Base-by-base conservation (phyloP, 1,139 yeast genomes). In the Taphrina populina region DNA sequence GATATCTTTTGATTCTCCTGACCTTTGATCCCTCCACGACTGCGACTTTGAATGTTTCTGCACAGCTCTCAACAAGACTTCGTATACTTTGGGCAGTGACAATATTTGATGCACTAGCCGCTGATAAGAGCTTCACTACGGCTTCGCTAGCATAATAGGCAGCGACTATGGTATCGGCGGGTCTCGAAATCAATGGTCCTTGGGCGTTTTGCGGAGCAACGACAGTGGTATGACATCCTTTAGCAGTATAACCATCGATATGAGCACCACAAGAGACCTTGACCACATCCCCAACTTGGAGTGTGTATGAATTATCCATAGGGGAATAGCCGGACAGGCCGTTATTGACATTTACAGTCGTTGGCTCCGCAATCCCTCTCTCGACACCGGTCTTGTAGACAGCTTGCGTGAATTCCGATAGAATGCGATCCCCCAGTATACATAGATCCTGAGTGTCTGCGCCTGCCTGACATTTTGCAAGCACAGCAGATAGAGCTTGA, bases 11-110 rank as follows among this genome's bases (percentile, higher is more conserved):
- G 60, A 90, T 77, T 69, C 96, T 79, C 73, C 98, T 83, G 39
- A 92, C 85, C 68, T 88, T 83, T 37, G 96, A 85, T 0, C 96
- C 95, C 40, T 97, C 97, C 37, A 85, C 86, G 59, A 92, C 88
- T 56, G 76, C 76, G 74, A 95, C 88, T 69, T 84, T 81, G 73
- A 82, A 92, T 1, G 84, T 76, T 60, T 77, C 77, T 21, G 96
- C 97, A 66, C 92, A 77, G 20, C 81, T 76, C 67, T 92, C 95
- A 23, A 88, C 96, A 51, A 88, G 72, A 32, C 74, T 69, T 70
- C 95, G 81, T 59, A 92, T 82, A 62, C 78, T 71, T 15, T 76
- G 66, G 53, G 96, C 96, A 35, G 82, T 82, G 45, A 90, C 77
- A 4, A 62, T 61, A 15, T 62, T 63, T 2, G 62, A 45, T 5